Conservation (phyloP, 129 eudicot species). For the Flaveria bidentis region DNA sequence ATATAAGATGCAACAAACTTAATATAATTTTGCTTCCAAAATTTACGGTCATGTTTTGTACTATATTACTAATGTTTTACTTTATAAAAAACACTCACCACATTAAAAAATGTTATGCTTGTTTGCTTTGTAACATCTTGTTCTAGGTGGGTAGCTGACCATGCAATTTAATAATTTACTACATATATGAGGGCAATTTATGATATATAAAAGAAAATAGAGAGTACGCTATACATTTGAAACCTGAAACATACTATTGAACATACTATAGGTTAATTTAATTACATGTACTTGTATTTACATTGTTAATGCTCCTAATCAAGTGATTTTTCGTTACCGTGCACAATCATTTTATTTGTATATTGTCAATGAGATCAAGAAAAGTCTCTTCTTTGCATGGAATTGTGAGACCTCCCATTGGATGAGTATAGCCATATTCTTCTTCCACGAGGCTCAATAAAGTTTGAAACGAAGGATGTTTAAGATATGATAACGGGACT, state of each 20-base stretch:
- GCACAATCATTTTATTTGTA: not conserved
- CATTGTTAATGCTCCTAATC: not conserved
- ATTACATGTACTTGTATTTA: not conserved
- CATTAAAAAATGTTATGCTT: too few relatives aligned
- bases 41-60: too few relatives aligned
- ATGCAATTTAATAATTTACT: too few relatives aligned
- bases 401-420: conserved; percentile 32
- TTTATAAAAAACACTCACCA: too few relatives aligned
- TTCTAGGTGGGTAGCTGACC: too few relatives aligned
- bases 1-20: too few relatives aligned
- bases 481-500: conserved; percentile 20
- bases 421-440: conserved; percentile 29
- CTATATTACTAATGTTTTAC: too few relatives aligned
- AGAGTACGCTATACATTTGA: not conserved
- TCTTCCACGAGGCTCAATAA: conserved; percentile 3
- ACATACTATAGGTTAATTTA: not conserved
- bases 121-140: too few relatives aligned
- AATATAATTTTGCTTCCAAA: too few relatives aligned
- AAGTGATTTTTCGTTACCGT: not conserved
- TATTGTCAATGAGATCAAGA: conserved; percentile 11
- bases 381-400: conserved; percentile 34
- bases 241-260: not conserved
- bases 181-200: too few relatives aligned
- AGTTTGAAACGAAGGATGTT: conserved; percentile 23
- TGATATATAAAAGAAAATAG: not conserved